Evolutionary conservation across 2,329 filamentous ascomycete genomes (phyloP).

Genomic region (Calonectria ilicicola): DNA sequence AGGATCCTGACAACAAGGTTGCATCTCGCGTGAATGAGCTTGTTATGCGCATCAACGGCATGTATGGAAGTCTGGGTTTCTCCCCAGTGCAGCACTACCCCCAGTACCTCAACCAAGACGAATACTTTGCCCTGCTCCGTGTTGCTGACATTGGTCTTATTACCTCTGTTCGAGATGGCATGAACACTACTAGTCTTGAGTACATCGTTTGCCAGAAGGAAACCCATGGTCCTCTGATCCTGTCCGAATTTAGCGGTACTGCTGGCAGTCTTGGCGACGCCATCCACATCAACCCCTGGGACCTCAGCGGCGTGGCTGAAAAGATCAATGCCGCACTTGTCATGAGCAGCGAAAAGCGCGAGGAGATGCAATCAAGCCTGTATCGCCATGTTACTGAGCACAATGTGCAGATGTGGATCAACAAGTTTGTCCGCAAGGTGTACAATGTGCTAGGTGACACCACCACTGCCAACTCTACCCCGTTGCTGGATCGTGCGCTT

Average conservation of each 20-base stretch:
- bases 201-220: conserved; percentile 94
- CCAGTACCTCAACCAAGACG: conserved; percentile 88
- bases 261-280: conserved; percentile 87
- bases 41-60: conserved; percentile 91
- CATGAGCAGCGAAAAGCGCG: conserved; percentile 76
- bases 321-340: conserved; percentile 85
- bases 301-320: conserved; percentile 84
- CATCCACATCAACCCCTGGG: conserved; percentile 98
- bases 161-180: conserved; percentile 94
- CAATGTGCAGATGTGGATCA: conserved; percentile 89
- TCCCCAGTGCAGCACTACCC: conserved; percentile 95
- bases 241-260: conserved; percentile 97
- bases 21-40: conserved; percentile 91
- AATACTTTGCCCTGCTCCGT: conserved; percentile 95
- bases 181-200: conserved; percentile 97
- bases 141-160: conserved; percentile 93
- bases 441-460: conserved; percentile 84
- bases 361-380: conserved; percentile 77
- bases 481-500: conserved; percentile 80
- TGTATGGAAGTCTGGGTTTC: conserved; percentile 88
- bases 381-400: conserved; percentile 88
- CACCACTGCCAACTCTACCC: conserved; percentile 81
- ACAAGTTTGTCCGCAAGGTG: conserved; percentile 81
- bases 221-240: conserved; percentile 86
- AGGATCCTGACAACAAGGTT: conserved; percentile 82